A percentile compares a stretch with the other conserved stretches of the same genome.
phyloP scores from a whole-genome alignment of 2,329 filamentous ascomycete genomes.

The Fusarium falciforme region DNA sequence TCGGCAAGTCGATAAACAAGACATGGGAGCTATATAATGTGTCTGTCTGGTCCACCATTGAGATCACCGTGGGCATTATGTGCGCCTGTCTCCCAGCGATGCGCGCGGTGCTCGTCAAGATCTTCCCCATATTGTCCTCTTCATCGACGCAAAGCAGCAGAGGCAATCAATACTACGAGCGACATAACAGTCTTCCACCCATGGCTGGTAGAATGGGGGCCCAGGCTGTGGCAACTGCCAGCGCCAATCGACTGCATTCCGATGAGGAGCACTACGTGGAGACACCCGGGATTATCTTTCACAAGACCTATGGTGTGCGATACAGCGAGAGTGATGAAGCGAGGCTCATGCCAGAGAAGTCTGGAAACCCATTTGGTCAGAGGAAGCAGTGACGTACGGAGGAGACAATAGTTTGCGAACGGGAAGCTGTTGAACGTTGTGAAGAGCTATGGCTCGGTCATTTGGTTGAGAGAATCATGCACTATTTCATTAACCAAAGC shows the following conservation, averaged over 20 bases:
- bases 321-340: conserved; percentile 9
- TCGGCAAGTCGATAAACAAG: conserved; percentile 34
- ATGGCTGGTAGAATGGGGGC: background rate
- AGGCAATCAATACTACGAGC: background rate
- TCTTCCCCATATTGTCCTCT: background rate
- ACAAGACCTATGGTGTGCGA: background rate
- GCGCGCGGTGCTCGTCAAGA: background rate
- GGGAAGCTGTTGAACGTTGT: background rate
- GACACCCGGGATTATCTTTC: background rate
- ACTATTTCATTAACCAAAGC: background rate
- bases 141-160: background rate
- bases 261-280: background rate
- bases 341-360: background rate
- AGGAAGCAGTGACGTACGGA: background rate
- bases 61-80: conserved; percentile 26
- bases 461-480: background rate
- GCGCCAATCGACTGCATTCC: background rate
- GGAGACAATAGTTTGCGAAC: accelerated
- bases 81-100: background rate
- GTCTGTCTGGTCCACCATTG: conserved; percentile 45
- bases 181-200: background rate
- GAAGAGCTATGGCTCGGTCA: background rate
- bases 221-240: background rate
- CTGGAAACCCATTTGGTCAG: background rate
- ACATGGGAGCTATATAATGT: conserved; percentile 42